Conservation (phyloP, 306 rosid genomes). For the Elaeagnus macrophylla region DNA sequence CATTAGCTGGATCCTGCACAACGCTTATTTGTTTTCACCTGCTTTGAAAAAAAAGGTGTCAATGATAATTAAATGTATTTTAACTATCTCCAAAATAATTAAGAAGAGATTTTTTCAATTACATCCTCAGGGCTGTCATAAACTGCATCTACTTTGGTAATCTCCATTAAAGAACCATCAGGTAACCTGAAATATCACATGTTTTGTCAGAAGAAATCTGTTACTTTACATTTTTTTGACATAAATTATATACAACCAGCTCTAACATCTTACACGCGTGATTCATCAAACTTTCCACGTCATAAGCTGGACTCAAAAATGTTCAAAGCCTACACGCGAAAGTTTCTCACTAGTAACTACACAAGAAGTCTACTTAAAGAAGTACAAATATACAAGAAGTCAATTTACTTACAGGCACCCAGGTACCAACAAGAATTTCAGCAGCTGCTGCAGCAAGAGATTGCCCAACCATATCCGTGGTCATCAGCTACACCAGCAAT, state of each 20-base stretch:
- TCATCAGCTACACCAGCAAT: slow-evolving; percentile 97
- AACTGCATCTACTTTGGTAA: slow-evolving; percentile 86
- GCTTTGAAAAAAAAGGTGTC: slow-evolving; percentile 8
- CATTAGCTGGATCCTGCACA: slow-evolving; percentile 82
- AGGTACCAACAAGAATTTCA: slow-evolving; percentile 91
- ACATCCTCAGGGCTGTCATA: slow-evolving; percentile 81
- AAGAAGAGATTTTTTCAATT: slow-evolving; percentile 19
- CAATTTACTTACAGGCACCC: slow-evolving; percentile 87
- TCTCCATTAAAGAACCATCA: slow-evolving; percentile 88
- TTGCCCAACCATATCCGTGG: slow-evolving; percentile 97
- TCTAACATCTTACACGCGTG: slow-evolving; percentile 51
- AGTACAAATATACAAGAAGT: neutral
- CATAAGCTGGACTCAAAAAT: slow-evolving; percentile 88
- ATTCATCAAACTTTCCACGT: slow-evolving; percentile 89
- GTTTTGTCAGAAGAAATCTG: slow-evolving; percentile 17
- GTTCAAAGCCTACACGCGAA: slow-evolving; percentile 66
- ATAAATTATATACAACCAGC: slow-evolving; percentile 6
- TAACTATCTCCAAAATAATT: neutral
- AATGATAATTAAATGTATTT: neutral
- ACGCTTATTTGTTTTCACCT: slow-evolving; percentile 86
- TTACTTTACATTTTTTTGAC: neutral
- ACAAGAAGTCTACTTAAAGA: neutral
- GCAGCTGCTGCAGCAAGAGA: slow-evolving; percentile 98
- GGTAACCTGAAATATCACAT: slow-evolving; percentile 53
- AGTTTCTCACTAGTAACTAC: slow-evolving; percentile 15